Conservation (phyloP, 345 rosid genomes). For the Gossypium sturtianum region DNA sequence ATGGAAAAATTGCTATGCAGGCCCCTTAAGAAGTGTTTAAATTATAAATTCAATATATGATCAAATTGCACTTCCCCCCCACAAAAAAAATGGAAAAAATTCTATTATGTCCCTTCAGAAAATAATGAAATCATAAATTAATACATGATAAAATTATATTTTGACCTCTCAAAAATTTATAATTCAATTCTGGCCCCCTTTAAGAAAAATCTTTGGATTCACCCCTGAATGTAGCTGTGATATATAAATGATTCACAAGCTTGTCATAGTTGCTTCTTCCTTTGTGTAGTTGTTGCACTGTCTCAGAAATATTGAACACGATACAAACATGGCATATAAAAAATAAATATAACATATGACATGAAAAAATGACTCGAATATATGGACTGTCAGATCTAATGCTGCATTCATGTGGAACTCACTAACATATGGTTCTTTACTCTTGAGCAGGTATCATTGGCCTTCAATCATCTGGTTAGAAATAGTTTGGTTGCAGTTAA, state of each 20-base stretch:
- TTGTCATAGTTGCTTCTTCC: neutral
- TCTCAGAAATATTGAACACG: neutral
- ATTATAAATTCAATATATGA: too few species aligned
- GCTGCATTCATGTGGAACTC: neutral
- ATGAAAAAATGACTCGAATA: neutral
- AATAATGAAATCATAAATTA: too few species aligned
- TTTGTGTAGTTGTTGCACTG: neutral
- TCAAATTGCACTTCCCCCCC: too few species aligned
- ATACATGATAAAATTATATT: too few species aligned
- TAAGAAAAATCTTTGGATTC: too few species aligned
- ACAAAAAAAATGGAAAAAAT: too few species aligned
- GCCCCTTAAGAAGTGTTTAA: too few species aligned
- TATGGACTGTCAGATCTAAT: neutral
- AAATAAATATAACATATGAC: neutral
- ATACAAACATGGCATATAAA: neutral
- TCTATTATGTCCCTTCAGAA: too few species aligned
- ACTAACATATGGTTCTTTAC: slow-evolving; percentile 8
- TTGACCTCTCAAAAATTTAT: too few species aligned
- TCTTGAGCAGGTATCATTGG: slow-evolving; percentile 71
- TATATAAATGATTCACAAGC: neutral
- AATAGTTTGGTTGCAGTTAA: neutral
- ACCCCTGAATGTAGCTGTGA: neutral
- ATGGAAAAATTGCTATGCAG: too few species aligned
- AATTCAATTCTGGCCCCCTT: too few species aligned
- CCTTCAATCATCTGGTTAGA: slow-evolving; percentile 61